Conservation (phyloP, 169 alveolate genomes). For the Plasmodium ovale region DNA sequence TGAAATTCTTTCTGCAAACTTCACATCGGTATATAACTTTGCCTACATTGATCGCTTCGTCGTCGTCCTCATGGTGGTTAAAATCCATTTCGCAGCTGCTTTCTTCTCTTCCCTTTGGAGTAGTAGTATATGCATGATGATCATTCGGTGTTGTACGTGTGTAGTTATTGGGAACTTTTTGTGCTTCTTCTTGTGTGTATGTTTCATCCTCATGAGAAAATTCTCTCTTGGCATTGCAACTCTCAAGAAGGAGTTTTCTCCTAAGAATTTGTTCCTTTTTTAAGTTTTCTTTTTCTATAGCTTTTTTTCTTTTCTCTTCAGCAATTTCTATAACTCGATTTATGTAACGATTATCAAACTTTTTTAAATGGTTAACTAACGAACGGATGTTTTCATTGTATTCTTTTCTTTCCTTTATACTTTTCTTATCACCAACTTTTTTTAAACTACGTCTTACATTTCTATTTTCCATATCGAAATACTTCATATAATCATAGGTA, state of each 20-base stretch:
- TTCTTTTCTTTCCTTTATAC: slow-evolving; percentile 85
- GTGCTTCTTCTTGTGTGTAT: background rate
- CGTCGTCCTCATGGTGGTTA: background rate
- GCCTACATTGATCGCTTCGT: slow-evolving; percentile 1
- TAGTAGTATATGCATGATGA: background rate
- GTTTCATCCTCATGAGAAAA: background rate
- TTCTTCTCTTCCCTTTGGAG: background rate
- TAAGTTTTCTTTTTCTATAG: slow-evolving; percentile 12
- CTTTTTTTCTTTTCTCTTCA: slow-evolving; percentile 52
- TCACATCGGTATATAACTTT: slow-evolving; percentile 78
- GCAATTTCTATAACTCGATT: slow-evolving; percentile 34
- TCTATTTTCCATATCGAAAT: slow-evolving; percentile 51
- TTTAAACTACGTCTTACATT: slow-evolving; percentile 40
- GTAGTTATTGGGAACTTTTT: slow-evolving; percentile 22
- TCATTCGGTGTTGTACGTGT: background rate
- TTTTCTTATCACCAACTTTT: slow-evolving; percentile 78
- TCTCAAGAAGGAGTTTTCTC: slow-evolving; percentile 29
- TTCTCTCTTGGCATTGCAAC: slow-evolving; percentile 67
- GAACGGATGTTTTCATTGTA: slow-evolving; percentile 84
- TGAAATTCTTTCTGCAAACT: slow-evolving; percentile 81
- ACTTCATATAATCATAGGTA: slow-evolving; percentile 14
- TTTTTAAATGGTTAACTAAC: slow-evolving; percentile 84
- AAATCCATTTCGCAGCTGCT: background rate
- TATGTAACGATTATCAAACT: slow-evolving; percentile 77
- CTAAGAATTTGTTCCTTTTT: slow-evolving; percentile 12